Evolutionary conservation across 2,329 filamentous ascomycete genomes (phyloP).

Genomic region (Diaporthe citrichinensis): DNA sequence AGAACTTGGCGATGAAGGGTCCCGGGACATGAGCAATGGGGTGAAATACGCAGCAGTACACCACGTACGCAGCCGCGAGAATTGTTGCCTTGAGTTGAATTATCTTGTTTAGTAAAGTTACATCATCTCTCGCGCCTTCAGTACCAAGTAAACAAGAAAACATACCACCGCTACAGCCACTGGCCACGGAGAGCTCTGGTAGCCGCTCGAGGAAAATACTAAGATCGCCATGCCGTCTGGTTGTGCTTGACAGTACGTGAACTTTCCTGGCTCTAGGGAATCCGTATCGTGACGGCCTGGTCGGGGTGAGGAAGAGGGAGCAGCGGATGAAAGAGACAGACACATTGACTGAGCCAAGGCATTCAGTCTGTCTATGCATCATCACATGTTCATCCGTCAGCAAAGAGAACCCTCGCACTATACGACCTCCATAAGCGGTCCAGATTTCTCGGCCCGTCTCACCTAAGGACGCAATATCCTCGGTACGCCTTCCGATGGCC

Average conservation of each 20-base stretch:
- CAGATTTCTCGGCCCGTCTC: neutral
- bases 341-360: neutral
- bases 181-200: neutral
- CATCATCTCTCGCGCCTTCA: neutral
- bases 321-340: neutral
- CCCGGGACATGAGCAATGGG: neutral
- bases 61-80: neutral
- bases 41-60: constrained; percentile 1
- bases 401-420: neutral
- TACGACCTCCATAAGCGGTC: neutral
- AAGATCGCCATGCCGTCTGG: neutral
- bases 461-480: neutral
- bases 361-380: neutral
- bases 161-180: neutral
- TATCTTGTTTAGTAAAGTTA: neutral
- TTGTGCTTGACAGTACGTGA: neutral
- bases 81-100: neutral
- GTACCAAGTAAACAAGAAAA: neutral
- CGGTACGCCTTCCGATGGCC: neutral
- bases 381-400: neutral
- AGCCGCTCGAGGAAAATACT: neutral
- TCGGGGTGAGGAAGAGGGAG: neutral
- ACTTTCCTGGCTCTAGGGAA: neutral
- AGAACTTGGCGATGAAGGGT: neutral
- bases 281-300: neutral